Base-by-base conservation (phyloP, 352 stramenopile species). In the Phytophthora podocarpi region DNA sequence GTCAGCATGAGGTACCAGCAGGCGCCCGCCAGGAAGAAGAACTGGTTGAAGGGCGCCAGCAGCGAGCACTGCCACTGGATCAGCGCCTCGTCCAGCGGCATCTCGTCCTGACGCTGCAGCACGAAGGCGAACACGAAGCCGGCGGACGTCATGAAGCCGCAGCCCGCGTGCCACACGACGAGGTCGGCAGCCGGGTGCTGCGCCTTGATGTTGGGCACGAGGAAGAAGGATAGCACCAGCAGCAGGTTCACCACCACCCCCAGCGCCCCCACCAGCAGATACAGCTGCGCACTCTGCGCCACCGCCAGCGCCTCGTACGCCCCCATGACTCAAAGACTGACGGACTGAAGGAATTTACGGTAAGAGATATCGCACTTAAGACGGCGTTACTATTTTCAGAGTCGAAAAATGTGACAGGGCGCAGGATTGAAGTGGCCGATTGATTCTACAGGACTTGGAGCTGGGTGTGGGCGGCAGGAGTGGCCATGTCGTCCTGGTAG, bases 1-100 rank as follows among this genome's bases (percentile, higher is more conserved):
- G 86, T 79, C 23, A 95, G 76, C 86, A 93, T 95, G 43, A 93
- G 68, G 64, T 93, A 93, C 86, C 86, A 95, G 7, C 72, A 61
- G n/a, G 53, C 72, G 34, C 82, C 76, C 1, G 80, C 80, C 12
- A 93, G 67, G 15, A 89, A 30, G 63, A 91, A 95, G 57, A 95
- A 95, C 71, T 95, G 85, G 23, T 83, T 92, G 46, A 82, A 95
- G 5, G 82, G 67, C 0, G 66, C 78, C 20, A 95, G 56, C 7
- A 90, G 8, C 3, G 64, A 65, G 59, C 86, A 95, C n/a, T 85
- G 62, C 51, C 56, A 59, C 4, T 52, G 40, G 6, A 70, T 31
- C 1, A 65, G 35, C 2, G 30, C 16, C 1, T 46, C 15, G 30
- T 66, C 67, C 39, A 37, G 40, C 26, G 26, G 23, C 27, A 3